Conservation (phyloP, 257 asterid species). For the Ilex asprella region DNA sequence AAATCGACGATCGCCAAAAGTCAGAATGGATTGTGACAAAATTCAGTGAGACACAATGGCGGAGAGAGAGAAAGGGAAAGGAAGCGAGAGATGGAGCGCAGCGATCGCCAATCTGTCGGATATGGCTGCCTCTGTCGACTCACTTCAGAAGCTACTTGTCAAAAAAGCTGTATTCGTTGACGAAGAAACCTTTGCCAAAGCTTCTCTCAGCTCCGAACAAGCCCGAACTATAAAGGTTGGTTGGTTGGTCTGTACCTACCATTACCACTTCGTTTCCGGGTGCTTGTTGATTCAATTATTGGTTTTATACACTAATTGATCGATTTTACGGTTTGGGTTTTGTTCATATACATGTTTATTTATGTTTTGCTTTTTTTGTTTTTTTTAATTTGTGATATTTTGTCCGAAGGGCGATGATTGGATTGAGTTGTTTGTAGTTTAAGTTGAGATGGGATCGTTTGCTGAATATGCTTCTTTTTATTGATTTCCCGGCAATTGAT, state of each 20-base stretch:
- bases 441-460: too few relatives aligned
- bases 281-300: not conserved
- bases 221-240: slow-evolving; percentile 78
- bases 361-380: too few relatives aligned
- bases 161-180: slow-evolving; percentile 85
- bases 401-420: too few relatives aligned
- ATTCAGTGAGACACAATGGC: slow-evolving; percentile 31
- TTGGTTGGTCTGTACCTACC: not conserved
- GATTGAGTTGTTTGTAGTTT: too few relatives aligned
- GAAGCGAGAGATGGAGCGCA: slow-evolving; percentile 78
- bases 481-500: not conserved
- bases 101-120: slow-evolving; percentile 83
- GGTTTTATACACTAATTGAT: not conserved
- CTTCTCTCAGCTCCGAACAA: slow-evolving; percentile 79
- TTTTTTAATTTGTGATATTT: too few relatives aligned
- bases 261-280: too few relatives aligned
- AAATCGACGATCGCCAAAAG: not conserved
- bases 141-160: slow-evolving; percentile 64
- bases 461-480: too few relatives aligned
- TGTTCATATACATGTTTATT: not conserved
- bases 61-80: slow-evolving; percentile 51
- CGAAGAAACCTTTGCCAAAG: slow-evolving; percentile 82
- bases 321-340: not conserved
- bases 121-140: slow-evolving; percentile 68
- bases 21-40: not conserved